phyloP scores from a whole-genome alignment of 495 filamentous ascomycete genomes.

The Pyronema omphalodes region DNA sequence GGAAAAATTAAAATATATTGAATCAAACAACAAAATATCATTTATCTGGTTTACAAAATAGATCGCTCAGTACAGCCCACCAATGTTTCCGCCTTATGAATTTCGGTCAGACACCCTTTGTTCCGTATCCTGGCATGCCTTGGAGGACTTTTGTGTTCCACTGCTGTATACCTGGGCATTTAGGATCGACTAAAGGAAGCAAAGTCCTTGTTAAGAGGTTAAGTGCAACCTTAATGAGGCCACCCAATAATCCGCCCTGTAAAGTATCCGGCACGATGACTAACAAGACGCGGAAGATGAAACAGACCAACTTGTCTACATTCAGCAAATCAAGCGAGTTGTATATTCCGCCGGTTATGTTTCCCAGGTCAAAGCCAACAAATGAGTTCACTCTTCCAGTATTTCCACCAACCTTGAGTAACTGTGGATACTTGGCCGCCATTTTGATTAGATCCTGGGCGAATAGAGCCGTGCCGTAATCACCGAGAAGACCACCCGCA shows the following conservation, averaged over 20 bases:
- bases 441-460: conserved; percentile 30
- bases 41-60: too few species aligned
- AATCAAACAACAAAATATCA: too few species aligned
- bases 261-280: conserved; percentile 29
- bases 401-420: conserved; percentile 37
- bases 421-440: conserved; percentile 26
- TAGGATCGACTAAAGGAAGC: background rate
- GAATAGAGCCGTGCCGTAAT: conserved; percentile 25
- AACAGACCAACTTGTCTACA: conserved; percentile 33
- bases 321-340: conserved; percentile 28
- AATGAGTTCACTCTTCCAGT: conserved; percentile 38
- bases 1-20: too few species aligned
- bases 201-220: background rate
- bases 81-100: too few species aligned
- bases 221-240: background rate
- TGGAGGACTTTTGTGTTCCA: background rate
- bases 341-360: conserved; percentile 35
- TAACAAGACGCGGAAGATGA: conserved; percentile 29
- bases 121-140: background rate
- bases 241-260: conserved; percentile 2
- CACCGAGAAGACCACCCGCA: conserved; percentile 5
- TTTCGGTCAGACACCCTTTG: background rate
- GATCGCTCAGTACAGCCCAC: too few species aligned
- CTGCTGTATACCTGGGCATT: conserved; percentile 1
- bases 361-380: conserved; percentile 30